These are phyloP conservation scores for Paulownia fortunei DNA, from an alignment of 257 asterid genomes.

Conservation along the genomic window DNA sequence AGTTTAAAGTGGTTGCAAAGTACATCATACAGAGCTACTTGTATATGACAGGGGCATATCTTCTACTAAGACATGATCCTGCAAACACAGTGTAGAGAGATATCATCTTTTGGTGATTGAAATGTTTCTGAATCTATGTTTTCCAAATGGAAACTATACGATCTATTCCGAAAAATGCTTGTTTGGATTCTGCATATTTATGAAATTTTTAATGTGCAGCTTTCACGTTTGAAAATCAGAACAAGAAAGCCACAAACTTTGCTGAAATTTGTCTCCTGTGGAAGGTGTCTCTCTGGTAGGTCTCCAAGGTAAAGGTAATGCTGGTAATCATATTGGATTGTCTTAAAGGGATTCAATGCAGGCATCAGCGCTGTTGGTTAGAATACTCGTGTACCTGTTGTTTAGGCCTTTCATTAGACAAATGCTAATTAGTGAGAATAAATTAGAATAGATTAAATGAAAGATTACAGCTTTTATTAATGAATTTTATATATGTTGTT, in stretches of 20 bases:
- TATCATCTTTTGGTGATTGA: background rate
- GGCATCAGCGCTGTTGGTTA: background rate
- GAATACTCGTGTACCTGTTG: slow-evolving; percentile 23
- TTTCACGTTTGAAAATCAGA: slow-evolving; percentile 69
- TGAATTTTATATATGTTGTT: slow-evolving; percentile 7
- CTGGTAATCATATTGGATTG: slow-evolving; percentile 24
- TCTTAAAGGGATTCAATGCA: background rate
- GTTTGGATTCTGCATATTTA: background rate
- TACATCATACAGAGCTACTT: too few species aligned
- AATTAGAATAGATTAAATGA: slow-evolving; percentile 43
- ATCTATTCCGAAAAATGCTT: background rate
- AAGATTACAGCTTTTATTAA: slow-evolving; percentile 31
- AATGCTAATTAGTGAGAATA: slow-evolving; percentile 38
- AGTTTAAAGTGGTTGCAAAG: too few species aligned
- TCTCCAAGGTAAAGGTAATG: slow-evolving; percentile 60
- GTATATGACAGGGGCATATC: too few species aligned
- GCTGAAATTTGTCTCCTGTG: slow-evolving; percentile 76
- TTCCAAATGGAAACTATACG: background rate
- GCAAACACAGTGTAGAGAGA: background rate
- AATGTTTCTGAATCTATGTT: background rate
- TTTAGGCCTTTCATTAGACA: slow-evolving; percentile 45
- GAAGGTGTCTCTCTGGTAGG: slow-evolving; percentile 71
- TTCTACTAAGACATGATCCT: background rate
- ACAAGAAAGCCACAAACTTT: slow-evolving; percentile 63
- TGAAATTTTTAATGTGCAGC: slow-evolving; percentile 48